Evolutionary conservation across 2,329 filamentous ascomycete genomes (phyloP).

Genomic region (Pyrenochaeta sp.): DNA sequence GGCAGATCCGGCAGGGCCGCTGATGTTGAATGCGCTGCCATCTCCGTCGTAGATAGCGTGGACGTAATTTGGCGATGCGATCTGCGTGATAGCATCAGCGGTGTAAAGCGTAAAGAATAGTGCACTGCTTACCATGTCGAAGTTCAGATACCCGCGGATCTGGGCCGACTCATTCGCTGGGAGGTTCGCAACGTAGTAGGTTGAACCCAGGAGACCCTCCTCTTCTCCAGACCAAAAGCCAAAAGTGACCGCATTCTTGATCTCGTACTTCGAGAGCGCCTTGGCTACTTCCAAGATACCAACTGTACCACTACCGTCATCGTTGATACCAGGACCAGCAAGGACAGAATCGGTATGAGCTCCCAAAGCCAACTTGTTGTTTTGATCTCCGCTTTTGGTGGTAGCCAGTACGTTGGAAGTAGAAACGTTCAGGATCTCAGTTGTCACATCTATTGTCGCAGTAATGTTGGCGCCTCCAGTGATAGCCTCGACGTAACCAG

Average conservation of each 20-base stretch:
- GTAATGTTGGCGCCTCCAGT: conserved; percentile 52
- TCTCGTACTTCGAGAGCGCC: conserved; percentile 46
- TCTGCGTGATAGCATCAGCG: conserved; percentile 10
- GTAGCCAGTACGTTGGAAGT: conserved; percentile 55
- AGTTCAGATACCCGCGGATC: conserved; percentile 53
- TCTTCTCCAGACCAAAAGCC: conserved; percentile 53
- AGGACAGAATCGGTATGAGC: conserved; percentile 50
- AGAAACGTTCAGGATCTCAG: conserved; percentile 56
- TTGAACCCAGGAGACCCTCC: conserved; percentile 46
- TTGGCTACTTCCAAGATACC: conserved; percentile 50
- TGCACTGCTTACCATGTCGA: conserved; percentile 45
- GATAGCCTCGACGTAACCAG: conserved; percentile 64
- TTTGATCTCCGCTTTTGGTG: conserved; percentile 45
- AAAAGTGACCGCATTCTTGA: conserved; percentile 52
- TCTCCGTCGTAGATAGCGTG: conserved; percentile 50
- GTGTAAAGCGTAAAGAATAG: background rate
- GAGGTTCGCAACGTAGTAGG: conserved; percentile 42
- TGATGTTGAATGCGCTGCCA: conserved; percentile 41
- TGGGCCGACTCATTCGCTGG: conserved; percentile 37
- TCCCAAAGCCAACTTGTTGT: conserved; percentile 47
- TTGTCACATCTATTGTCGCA: conserved; percentile 54
- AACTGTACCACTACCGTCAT: conserved; percentile 50
- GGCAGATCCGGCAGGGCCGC: conserved; percentile 43
- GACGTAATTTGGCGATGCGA: conserved; percentile 49
- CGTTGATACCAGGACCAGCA: conserved; percentile 52